Evolutionary conservation across 1,284 basidiomycete species (phyloP).

Genomic region (Leccinum pachyderme): DNA sequence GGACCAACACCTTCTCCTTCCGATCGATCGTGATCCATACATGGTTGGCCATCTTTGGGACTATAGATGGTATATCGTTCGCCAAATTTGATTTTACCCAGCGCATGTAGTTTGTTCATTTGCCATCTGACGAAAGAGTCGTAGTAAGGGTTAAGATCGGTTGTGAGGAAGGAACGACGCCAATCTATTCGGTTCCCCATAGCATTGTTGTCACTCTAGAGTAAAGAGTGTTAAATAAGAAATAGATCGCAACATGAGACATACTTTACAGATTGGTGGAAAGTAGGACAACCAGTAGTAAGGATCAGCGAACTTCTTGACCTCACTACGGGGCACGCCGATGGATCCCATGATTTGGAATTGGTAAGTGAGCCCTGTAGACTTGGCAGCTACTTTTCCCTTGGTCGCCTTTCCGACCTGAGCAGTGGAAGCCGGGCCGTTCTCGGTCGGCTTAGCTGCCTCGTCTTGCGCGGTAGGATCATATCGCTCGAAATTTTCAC

Average conservation of each 20-base stretch:
- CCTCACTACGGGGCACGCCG: constrained; percentile 83
- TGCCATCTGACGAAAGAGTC: constrained; percentile 99
- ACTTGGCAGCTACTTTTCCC: constrained; percentile 93
- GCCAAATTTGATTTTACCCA: constrained; percentile 95
- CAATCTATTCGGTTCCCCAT: constrained; percentile 97
- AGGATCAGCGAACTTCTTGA: constrained; percentile 96
- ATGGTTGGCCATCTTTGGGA: constrained; percentile 98
- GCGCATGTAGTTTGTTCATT: constrained; percentile 86
- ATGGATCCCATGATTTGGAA: constrained; percentile 99
- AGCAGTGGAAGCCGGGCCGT: constrained; percentile 37
- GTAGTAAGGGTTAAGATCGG: constrained; percentile 96
- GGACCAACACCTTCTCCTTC: constrained; percentile 96
- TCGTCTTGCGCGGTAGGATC: constrained; percentile 51
- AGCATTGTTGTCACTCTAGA: constrained; percentile 75
- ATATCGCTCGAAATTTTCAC: constrained; percentile 83
- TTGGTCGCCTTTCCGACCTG: constrained; percentile 88
- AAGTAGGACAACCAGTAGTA: constrained; percentile 93
- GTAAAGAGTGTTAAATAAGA: constrained; percentile 3
- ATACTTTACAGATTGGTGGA: constrained; percentile 89
- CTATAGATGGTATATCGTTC: constrained; percentile 99
- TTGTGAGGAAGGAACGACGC: constrained; percentile 94
- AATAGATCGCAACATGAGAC: constrained; percentile 26
- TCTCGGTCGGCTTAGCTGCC: constrained; percentile 38
- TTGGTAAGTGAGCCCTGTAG: constrained; percentile 93
- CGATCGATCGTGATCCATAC: constrained; percentile 99